Base-by-base conservation (phyloP, 2,329 filamentous ascomycete genomes). In the Exophiala phaeomuriformis region DNA sequence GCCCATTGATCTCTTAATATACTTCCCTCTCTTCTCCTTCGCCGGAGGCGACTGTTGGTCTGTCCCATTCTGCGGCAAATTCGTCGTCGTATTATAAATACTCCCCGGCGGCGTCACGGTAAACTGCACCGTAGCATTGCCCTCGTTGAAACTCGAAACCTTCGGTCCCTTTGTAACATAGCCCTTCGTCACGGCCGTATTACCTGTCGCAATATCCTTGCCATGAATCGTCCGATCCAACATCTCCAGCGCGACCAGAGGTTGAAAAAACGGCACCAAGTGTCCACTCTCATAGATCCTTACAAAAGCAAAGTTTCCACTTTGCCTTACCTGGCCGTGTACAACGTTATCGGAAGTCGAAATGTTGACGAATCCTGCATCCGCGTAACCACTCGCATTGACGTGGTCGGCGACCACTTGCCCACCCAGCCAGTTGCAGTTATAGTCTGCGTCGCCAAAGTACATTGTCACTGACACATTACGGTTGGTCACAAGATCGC, bases 201-300 rank as follows among this genome's bases (percentile, higher is more conserved):
- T 52, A 31, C 84, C 81, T 1, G 76, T 77, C 1, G 79, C 73
- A 36, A 84, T 67, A 47, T 80, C 76, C 53, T 72, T 74, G 7
- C 77, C 78, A 49, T 72, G 69, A 57, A 85, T 70, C n/a, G n/a
- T n/a, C n/a, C 83, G 76, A 30, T 79, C 76, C 60, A 85, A 83
- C 42, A 84, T 69, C 59, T 79, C 76, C 54, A 83, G 75, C 2
- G 78, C 71, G 2, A 79, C 80, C 63, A 79, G 72, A 6, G 81
- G 82, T 67, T 84, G 81, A 52, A 55, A 64, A 39, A 63, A 64
- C 1, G 62, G 62, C 31, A 72, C 71, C 61, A 72, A 68, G 60
- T 73, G 71, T 5, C 70, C 71, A 27, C 64, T 64, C 52, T 71
- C 65, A 61, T 69, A 72, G 51, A 63, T 63, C n/a, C 71, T 66